A percentile compares a stretch with the other conserved stretches of the same genome.
Conservation (phyloP, 371 early-diverging fungal species). For the Dinochytrium kinnereticum region DNA sequence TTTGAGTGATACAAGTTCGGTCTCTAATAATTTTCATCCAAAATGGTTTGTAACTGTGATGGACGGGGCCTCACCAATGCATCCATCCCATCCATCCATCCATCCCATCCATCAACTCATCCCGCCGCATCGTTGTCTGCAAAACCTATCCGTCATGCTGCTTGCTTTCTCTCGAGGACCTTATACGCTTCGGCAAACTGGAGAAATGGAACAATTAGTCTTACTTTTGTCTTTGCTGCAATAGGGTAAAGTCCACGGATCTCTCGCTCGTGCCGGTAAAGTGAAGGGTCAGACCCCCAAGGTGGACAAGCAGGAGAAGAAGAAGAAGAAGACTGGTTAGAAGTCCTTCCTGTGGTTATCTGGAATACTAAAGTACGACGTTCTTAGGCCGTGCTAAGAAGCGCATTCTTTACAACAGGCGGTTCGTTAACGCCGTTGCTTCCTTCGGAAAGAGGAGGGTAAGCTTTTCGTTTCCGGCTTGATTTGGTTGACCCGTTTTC, state of each 20-base stretch:
- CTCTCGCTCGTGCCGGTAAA: slow-evolving; percentile 99
- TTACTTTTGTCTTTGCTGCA: not conserved
- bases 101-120: not conserved
- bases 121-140: not conserved
- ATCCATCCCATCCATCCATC: not conserved
- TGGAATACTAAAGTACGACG: not conserved
- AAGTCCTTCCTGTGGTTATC: not conserved
- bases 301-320: slow-evolving; percentile 98
- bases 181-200: too few relatives aligned
- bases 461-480: slow-evolving; percentile 29
- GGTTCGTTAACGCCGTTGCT: slow-evolving; percentile 94
- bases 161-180: too few relatives aligned
- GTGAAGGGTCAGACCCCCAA: slow-evolving; percentile 99
- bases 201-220: not conserved
- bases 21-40: not conserved
- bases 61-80: not conserved
- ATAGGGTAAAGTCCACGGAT: slow-evolving; percentile 99
- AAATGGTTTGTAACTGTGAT: too few relatives aligned
- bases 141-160: too few relatives aligned
- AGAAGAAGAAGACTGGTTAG: slow-evolving; percentile 85
- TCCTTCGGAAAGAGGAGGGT: slow-evolving; percentile 88
- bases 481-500: too few relatives aligned
- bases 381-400: slow-evolving; percentile 95
- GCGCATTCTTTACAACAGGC: slow-evolving; percentile 97
- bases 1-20: slow-evolving; percentile 2